These are phyloP conservation scores for Alternaria dauci DNA, from an alignment of 2,329 filamentous ascomycete genomes.

Conservation along the genomic window DNA sequence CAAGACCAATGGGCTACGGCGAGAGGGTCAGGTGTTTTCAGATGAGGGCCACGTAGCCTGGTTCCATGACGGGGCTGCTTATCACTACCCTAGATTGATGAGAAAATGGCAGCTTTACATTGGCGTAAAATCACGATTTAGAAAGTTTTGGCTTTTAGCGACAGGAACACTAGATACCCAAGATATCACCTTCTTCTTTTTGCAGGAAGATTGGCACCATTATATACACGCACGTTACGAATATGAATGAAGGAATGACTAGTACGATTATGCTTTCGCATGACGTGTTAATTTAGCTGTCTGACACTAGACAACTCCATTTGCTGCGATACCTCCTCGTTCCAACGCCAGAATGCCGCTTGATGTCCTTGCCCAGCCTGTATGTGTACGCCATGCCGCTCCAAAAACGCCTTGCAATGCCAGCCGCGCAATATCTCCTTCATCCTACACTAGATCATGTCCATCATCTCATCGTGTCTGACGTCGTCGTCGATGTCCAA, in stretches of 20 bases:
- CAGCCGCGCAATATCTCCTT: not conserved
- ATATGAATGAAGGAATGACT: slow-evolving; percentile 2
- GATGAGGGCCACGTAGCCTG: slow-evolving; percentile 11
- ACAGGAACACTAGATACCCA: slow-evolving; percentile 2
- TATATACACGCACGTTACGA: not conserved
- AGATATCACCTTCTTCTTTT: not conserved
- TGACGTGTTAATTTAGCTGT: not conserved
- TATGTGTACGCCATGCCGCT: slow-evolving; percentile 6
- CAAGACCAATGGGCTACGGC: slow-evolving; percentile 37
- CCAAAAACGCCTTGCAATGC: slow-evolving; percentile 23
- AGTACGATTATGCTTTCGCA: not conserved
- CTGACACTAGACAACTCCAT: not conserved
- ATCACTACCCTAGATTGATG: not conserved
- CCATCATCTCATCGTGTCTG: not conserved
- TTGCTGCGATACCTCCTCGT: not conserved
- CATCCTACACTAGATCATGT: too few species aligned
- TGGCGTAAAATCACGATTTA: not conserved
- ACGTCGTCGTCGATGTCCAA: not conserved
- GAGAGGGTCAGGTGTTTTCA: slow-evolving; percentile 33
- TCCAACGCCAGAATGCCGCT: slow-evolving; percentile 15
- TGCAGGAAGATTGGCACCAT: not conserved
- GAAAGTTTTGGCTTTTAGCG: not conserved
- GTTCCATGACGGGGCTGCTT: not conserved
- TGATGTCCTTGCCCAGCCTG: slow-evolving; percentile 2
- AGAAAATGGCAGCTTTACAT: not conserved